Base-by-base conservation (phyloP, 2,329 filamentous ascomycete genomes). In the Sphaceloma murrayae region DNA sequence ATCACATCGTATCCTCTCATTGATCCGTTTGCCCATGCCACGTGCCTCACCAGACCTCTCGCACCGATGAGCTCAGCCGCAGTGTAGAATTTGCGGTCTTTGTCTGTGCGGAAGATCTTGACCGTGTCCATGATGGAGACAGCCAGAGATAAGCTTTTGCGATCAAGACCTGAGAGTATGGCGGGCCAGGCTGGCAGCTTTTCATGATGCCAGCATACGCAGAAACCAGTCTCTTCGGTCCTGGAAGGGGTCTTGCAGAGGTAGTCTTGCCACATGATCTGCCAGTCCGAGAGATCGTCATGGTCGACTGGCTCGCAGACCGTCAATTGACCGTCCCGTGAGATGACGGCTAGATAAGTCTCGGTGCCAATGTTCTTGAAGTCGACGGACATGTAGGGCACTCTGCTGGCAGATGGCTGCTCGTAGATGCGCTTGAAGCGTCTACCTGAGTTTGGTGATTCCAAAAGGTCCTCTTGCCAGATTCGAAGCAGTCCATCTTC, bases 11-110 rank as follows among this genome's bases (percentile, higher is more conserved):
- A 89, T 1, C 89, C 89, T 29, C 88, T 72, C 55, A 93, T 86
- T 52, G 87, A 93, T 9, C 87, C 89, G 36, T 87, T 83, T 1
- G 89, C 86, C 91, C 91, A 98, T 2, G 85, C 81, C 1, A 95
- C 76, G 59, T 95, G 88, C 36, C 89, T 74, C 5, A 95, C 83
- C 29, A 96, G 71, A 1, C 80, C 79, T 5, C 76, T 72, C 54
- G 94, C 84, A 1, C 79, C 78, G 21, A 70, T 69, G 11, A 96
- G 68, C 57, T 87, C 82, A 14, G 81, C 79, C 0, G 87, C 87
- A 5, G 85, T 75, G 59, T 94, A 94, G 58, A 96, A 93, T 48
- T 85, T 82, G 49, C 84, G 83, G 45, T 74, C 68, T 58, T 77
- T 65, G 65, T 78, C 67, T 62, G 85, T 89, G 43, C 91, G 76